Percentiles rank a stretch among this genome's conserved stretches.
phyloP scores from a whole-genome alignment of 495 filamentous ascomycete species.

The Penicillium turbatum region DNA sequence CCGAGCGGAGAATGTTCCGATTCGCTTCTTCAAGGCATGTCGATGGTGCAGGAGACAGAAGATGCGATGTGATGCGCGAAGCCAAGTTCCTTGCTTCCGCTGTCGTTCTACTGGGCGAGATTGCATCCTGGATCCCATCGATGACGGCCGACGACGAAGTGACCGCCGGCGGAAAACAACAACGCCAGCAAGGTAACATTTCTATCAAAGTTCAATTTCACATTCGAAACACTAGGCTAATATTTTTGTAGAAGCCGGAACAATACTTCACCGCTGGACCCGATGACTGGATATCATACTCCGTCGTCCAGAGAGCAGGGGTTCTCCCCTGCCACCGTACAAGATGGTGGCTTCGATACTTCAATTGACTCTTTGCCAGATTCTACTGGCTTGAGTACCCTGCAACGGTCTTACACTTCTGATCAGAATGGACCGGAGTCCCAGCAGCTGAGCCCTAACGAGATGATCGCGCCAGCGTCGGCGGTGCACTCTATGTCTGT shows the following conservation, averaged over 20 bases:
- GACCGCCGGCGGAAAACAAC: constrained; percentile 27
- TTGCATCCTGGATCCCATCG: constrained; percentile 40
- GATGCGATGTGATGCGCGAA: constrained; percentile 43
- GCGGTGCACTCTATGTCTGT: constrained; percentile 43
- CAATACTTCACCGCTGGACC: constrained; percentile 26
- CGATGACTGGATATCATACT: constrained; percentile 25
- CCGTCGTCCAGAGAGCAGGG: constrained; percentile 31
- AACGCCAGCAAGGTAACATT: constrained; percentile 24
- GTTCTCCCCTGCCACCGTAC: constrained; percentile 25
- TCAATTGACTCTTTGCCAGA: constrained; percentile 30
- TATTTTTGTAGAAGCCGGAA: constrained; percentile 17
- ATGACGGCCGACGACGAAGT: constrained; percentile 25
- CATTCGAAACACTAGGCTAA: constrained; percentile 4
- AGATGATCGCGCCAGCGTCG: constrained; percentile 42
- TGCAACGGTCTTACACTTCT: constrained; percentile 24
- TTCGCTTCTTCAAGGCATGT: constrained; percentile 42
- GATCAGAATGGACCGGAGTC: constrained; percentile 33
- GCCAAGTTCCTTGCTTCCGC: constrained; percentile 40
- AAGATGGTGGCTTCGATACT: constrained; percentile 23
- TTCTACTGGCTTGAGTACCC: constrained; percentile 16
- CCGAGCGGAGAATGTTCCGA: constrained; percentile 32
- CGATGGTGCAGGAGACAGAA: constrained; percentile 42
- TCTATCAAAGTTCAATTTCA: not conserved
- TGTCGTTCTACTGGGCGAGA: constrained; percentile 37
- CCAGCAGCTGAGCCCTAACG: constrained; percentile 40